Evolutionary conservation across 345 rosid species (phyloP).

Genomic region (Populus euphratica): DNA sequence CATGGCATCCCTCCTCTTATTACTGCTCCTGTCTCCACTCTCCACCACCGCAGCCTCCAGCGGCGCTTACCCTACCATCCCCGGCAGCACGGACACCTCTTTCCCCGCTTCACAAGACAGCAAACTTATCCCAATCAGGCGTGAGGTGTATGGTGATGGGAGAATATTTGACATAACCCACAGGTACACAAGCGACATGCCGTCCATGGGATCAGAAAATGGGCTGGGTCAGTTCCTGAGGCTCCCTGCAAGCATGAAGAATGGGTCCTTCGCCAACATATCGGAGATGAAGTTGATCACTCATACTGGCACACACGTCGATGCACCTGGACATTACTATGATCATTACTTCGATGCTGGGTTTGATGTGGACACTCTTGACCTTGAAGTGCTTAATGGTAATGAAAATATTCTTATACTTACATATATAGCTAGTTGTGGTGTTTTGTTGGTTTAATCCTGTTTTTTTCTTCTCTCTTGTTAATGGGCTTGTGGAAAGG

Average conservation of each 20-base stretch:
- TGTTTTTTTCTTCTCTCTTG: neutral
- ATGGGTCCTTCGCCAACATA: constrained; percentile 1
- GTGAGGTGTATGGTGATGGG: neutral
- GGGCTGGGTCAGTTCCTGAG: neutral
- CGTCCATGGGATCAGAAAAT: neutral
- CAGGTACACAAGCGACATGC: constrained; percentile 8
- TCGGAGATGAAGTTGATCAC: constrained; percentile 3
- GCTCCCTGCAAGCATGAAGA: constrained; percentile 9
- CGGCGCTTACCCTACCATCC: constrained; percentile 1
- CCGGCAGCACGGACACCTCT: neutral
- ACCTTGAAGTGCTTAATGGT: constrained; percentile 21
- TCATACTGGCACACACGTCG: constrained; percentile 11
- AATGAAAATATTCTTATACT: neutral
- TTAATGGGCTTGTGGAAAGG: too few relatives aligned
- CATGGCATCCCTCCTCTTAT: neutral
- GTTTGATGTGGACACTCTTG: constrained; percentile 20
- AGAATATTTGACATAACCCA: constrained; percentile 13
- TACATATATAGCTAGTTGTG: neutral
- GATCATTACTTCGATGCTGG: constrained; percentile 21
- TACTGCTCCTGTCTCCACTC: neutral
- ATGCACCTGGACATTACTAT: constrained; percentile 16
- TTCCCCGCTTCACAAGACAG: neutral
- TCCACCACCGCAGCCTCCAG: neutral
- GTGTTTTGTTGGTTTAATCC: neutral
- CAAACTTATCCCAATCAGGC: neutral